Conservation (phyloP, 2,329 filamentous ascomycete genomes). For the Aspergillus persii region DNA sequence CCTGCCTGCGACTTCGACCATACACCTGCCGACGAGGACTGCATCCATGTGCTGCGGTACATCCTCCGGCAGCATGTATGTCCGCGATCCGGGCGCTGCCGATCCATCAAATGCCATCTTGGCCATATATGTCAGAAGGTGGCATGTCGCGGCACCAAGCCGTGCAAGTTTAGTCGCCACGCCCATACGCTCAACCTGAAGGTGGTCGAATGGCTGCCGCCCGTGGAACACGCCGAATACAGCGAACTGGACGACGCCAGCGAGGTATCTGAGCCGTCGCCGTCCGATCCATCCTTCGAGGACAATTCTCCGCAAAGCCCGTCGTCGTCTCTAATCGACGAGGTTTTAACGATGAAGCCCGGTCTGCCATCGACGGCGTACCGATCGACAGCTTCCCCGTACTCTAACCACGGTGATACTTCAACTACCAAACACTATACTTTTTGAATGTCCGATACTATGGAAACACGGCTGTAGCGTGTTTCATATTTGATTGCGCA, state of each 20-base stretch:
- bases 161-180: constrained; percentile 29
- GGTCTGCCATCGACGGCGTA: too few relatives aligned
- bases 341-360: background rate
- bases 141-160: constrained; percentile 30
- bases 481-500: background rate
- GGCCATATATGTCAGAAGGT: constrained; percentile 45
- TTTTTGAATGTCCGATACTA: too few relatives aligned
- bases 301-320: background rate
- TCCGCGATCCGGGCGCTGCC: constrained; percentile 40
- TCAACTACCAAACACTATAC: too few relatives aligned
- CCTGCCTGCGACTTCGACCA: constrained; percentile 48
- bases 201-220: constrained; percentile 22
- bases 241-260: background rate
- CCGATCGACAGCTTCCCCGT: too few relatives aligned
- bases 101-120: constrained; percentile 43
- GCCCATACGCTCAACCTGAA: constrained; percentile 27
- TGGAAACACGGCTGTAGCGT: background rate
- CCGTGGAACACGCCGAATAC: constrained; percentile 13
- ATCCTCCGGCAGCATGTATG: constrained; percentile 48
- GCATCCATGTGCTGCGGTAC: constrained; percentile 44
- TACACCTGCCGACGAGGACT: constrained; percentile 37
- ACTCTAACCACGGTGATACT: too few relatives aligned
- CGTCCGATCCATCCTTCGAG: background rate
- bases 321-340: background rate
- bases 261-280: background rate